Evolutionary conservation across 139 green algal species (phyloP).

Genomic region (Chlamydomonas urium): DNA sequence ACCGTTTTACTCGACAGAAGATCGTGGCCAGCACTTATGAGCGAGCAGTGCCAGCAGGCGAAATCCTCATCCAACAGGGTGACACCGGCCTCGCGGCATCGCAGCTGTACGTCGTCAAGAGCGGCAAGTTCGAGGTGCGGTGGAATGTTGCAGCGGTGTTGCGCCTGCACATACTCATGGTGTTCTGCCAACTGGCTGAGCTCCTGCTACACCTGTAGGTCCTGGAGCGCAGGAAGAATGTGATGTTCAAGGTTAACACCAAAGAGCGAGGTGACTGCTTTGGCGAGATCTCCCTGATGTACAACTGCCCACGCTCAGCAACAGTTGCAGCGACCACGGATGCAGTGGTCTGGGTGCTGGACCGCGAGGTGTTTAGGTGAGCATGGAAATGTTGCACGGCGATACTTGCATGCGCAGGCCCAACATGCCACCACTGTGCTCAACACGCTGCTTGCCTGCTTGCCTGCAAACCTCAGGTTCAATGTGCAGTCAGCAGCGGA

Average conservation of each 20-base stretch:
- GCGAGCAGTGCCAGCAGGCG: constrained; percentile 43
- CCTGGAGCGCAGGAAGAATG: constrained; percentile 15
- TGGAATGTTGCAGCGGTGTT: no score
- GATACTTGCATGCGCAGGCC: not conserved
- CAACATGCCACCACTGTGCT: not conserved
- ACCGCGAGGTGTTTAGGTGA: constrained; percentile 73
- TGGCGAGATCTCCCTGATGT: constrained; percentile 60
- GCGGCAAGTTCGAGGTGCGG: constrained; percentile 13
- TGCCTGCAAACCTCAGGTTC: no score
- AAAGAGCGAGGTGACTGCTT: constrained; percentile 53
- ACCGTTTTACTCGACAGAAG: constrained; percentile 43
- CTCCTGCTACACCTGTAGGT: not conserved
- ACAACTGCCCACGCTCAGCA: constrained; percentile 74
- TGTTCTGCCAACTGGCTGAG: no score
- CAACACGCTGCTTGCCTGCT: no score
- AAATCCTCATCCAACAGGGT: constrained; percentile 89
- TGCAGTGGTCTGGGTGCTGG: constrained; percentile 84
- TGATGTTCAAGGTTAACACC: constrained; percentile 50
- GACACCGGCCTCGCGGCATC: constrained; percentile 77
- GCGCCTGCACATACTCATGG: no score
- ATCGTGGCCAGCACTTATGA: constrained; percentile 58
- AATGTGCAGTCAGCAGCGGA: constrained; percentile 66
- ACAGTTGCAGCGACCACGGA: constrained; percentile 83
- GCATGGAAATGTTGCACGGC: not conserved
- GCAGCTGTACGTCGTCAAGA: constrained; percentile 73